phyloP scores from a whole-genome alignment of 805 yeast genomes.

The Candida pseudoglaebosa region DNA sequence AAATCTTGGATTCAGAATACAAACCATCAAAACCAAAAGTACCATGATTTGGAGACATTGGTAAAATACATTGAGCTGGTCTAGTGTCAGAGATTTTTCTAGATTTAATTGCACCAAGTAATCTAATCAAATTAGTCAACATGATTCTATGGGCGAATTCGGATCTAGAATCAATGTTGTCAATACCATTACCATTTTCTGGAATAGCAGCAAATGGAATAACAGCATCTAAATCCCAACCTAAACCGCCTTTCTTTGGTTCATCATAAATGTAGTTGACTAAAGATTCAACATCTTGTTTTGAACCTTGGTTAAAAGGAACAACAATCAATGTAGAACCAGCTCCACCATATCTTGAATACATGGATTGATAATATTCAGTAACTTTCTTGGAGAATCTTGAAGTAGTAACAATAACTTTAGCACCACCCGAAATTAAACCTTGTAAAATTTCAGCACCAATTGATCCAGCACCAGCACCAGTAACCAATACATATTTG shows the following conservation, averaged over 20 bases:
- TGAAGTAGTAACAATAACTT: constrained; percentile 93
- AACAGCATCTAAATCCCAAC: constrained; percentile 95
- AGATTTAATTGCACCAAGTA: constrained; percentile 84
- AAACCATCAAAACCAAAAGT: constrained; percentile 98
- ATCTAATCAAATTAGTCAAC: constrained; percentile 92
- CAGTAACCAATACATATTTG: constrained; percentile 88
- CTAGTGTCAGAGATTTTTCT: constrained; percentile 87
- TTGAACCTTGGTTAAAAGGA: constrained; percentile 98
- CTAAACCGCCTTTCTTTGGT: constrained; percentile 83
- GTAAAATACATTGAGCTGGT: constrained; percentile 96
- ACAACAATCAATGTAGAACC: constrained; percentile 93
- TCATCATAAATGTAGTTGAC: constrained; percentile 81
- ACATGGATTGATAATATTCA: constrained; percentile 91
- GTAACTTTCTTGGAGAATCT: constrained; percentile 92
- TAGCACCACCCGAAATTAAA: constrained; percentile 95
- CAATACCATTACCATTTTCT: constrained; percentile 95
- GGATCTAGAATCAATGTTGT: constrained; percentile 87
- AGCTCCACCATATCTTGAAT: constrained; percentile 87
- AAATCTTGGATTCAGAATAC: constrained; percentile 95
- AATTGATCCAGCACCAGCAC: constrained; percentile 98
- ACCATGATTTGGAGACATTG: constrained; percentile 98
- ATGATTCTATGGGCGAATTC: constrained; percentile 98
- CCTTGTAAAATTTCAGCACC: constrained; percentile 98
- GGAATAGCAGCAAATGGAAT: constrained; percentile 99
- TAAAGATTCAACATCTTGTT: constrained; percentile 85